Conservation (phyloP, 1,139 yeast genomes). For the Scheffersomyces segobiensis region DNA sequence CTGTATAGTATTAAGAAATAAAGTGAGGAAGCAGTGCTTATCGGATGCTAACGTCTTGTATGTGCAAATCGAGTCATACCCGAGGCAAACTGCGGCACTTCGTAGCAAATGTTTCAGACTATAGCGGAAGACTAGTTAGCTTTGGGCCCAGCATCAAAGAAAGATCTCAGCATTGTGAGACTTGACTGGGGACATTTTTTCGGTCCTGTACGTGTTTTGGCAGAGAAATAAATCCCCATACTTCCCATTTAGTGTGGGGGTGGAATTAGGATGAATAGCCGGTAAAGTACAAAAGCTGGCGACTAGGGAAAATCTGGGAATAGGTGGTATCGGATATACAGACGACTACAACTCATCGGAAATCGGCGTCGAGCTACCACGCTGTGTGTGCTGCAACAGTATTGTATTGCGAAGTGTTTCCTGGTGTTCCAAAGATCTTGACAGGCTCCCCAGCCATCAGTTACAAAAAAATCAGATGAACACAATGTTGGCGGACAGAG, state of each 20-base stretch:
- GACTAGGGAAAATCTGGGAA: not conserved
- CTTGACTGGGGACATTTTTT: not conserved
- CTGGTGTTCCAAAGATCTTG: not conserved
- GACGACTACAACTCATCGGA: not conserved
- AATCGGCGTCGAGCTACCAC: not conserved
- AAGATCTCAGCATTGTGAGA: too few relatives aligned
- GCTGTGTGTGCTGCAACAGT: not conserved
- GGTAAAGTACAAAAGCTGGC: not conserved
- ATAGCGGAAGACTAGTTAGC: too few relatives aligned
- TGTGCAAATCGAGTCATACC: too few relatives aligned
- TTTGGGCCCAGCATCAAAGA: too few relatives aligned
- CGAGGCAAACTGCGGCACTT: too few relatives aligned
- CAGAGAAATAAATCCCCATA: not conserved
- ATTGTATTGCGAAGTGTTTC: not conserved
- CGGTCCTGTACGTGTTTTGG: not conserved
- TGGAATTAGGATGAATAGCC: not conserved
- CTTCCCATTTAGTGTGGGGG: not conserved
- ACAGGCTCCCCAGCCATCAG: not conserved
- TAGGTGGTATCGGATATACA: not conserved
- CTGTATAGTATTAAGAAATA: not conserved
- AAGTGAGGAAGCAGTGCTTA: too few relatives aligned
- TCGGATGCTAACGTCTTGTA: too few relatives aligned
- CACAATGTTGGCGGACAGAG: not conserved
- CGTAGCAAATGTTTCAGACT: too few relatives aligned
- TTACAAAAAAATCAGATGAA: not conserved